Evolutionary conservation across 768 basidiomycete species (phyloP).

Genomic region (Holtermannia corniformis): DNA sequence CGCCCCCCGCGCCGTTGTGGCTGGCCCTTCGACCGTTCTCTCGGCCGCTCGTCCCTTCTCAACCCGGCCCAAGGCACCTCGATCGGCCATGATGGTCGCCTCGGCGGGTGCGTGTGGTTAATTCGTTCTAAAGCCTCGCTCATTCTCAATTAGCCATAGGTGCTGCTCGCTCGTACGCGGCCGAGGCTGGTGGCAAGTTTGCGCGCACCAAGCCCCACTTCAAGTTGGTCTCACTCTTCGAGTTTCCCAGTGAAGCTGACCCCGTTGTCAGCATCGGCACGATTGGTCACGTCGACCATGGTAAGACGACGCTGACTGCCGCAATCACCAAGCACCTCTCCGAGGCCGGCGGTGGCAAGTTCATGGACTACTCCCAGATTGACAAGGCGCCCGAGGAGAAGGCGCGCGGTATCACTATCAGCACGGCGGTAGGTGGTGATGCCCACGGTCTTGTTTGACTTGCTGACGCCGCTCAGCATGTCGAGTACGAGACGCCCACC

Average conservation of each 20-base stretch:
- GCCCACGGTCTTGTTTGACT: not conserved
- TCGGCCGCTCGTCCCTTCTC: constrained; percentile 1
- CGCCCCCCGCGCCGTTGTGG: constrained; percentile 1
- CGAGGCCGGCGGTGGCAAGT: constrained; percentile 58
- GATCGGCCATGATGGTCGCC: not conserved
- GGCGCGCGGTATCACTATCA: constrained; percentile 98
- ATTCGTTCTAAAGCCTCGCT: not conserved
- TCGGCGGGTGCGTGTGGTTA: not conserved
- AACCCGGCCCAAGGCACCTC: not conserved
- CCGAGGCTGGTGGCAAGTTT: constrained; percentile 40
- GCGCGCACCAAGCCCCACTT: constrained; percentile 42
- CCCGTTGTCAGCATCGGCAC: constrained; percentile 39
- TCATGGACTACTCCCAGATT: constrained; percentile 93
- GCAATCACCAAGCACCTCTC: constrained; percentile 75
- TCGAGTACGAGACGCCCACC: constrained; percentile 85
- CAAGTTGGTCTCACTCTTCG: constrained; percentile 33
- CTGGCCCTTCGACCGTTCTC: not conserved
- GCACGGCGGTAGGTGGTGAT: constrained; percentile 55
- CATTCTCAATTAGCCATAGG: not conserved
- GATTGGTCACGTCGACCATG: constrained; percentile 44
- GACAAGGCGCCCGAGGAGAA: constrained; percentile 99
- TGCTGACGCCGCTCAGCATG: constrained; percentile 48
- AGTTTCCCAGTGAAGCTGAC: not conserved
- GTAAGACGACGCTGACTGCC: constrained; percentile 43
- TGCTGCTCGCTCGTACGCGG: constrained; percentile 26